Conservation (phyloP, 768 basidiomycete species). For the Rhodotorula graminis region DNA sequence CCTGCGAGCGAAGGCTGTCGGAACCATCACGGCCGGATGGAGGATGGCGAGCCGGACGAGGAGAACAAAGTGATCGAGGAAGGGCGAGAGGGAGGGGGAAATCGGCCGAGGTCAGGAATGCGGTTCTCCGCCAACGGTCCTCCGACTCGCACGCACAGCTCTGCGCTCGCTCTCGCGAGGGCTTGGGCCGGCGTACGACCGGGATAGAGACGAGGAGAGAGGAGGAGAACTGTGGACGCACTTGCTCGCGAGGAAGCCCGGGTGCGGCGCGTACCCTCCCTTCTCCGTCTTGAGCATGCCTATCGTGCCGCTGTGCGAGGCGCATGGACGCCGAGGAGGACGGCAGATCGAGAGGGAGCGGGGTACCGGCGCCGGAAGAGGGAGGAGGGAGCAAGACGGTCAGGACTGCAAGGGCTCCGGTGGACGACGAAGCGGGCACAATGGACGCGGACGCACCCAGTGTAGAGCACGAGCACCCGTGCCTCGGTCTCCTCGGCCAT, state of each 20-base stretch:
- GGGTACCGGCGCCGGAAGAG: background rate
- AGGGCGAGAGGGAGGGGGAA: background rate
- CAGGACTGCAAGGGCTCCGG: no score
- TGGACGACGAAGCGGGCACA: background rate
- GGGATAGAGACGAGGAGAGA: background rate
- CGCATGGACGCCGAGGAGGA: background rate
- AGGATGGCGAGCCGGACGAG: background rate
- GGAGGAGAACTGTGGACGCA: constrained; percentile 6
- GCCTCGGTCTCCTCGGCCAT: constrained; percentile 68
- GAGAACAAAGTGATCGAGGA: background rate
- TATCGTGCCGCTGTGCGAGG: constrained; percentile 62
- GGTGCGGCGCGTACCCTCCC: constrained; percentile 59
- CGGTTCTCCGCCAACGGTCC: no score
- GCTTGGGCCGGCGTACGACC: no score
- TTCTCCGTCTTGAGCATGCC: constrained; percentile 41
- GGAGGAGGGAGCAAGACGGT: background rate
- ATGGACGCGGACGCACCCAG: constrained; percentile 48
- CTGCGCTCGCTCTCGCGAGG: no score
- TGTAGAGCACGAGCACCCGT: constrained; percentile 80
- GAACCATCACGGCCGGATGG: background rate
- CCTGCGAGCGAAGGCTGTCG: background rate
- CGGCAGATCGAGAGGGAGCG: background rate
- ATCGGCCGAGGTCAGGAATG: background rate
- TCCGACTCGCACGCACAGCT: no score
- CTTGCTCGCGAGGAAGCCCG: constrained; percentile 66